phyloP scores from a whole-genome alignment of 768 basidiomycete genomes.

The Kwoniella europaea region DNA sequence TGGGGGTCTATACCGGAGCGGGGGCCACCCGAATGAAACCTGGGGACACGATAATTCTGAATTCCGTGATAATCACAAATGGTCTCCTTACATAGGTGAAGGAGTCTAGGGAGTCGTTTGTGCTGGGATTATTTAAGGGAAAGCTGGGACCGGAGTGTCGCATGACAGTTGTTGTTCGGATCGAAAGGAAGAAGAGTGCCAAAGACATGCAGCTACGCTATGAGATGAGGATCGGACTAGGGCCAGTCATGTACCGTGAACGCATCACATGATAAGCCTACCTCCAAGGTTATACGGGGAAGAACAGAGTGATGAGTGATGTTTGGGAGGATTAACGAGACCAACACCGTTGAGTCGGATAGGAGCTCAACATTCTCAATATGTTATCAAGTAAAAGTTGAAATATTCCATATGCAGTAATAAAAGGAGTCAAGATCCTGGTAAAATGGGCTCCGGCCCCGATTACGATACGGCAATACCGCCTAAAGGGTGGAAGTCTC shows the following conservation, averaged over 20 bases:
- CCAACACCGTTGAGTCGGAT: background rate
- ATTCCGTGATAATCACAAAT: background rate
- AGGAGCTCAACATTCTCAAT: background rate
- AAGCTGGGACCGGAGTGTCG: background rate
- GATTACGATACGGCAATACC: background rate
- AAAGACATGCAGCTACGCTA: too few relatives aligned
- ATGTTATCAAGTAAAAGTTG: background rate
- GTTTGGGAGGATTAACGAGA: background rate
- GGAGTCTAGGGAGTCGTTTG: slow-evolving; percentile 8
- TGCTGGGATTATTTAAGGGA: background rate
- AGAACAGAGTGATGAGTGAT: background rate
- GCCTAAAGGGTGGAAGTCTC: background rate
- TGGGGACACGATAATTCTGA: background rate
- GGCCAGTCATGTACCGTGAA: background rate
- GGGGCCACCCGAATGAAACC: background rate
- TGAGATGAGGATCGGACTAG: too few relatives aligned
- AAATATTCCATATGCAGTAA: background rate
- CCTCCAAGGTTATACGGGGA: background rate
- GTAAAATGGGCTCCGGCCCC: background rate
- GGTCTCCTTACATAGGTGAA: background rate
- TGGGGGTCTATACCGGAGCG: background rate
- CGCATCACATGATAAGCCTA: background rate
- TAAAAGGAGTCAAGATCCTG: background rate
- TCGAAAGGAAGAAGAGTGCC: too few relatives aligned
- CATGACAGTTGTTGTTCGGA: background rate